Evolutionary conservation across 139 green algal species (phyloP), one percentile per base, ranked within the genome.

Genomic region (Chlorella ohadii): DNA sequence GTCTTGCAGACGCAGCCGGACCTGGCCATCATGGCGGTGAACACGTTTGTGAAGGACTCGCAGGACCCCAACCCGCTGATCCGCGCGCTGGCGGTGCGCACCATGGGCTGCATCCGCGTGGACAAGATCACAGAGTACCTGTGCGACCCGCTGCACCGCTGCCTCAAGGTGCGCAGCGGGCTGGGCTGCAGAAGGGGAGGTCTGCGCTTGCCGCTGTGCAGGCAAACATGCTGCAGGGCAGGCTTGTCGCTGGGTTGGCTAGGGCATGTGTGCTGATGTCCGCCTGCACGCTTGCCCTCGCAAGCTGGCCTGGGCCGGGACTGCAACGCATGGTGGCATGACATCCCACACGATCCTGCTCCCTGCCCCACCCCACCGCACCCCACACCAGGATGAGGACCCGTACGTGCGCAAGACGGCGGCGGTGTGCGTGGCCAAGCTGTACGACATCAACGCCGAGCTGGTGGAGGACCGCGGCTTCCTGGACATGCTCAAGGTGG

Each of bases 11-110:
- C 95, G 7, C 95, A 99, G 92, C 97, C 97, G 20, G 97, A 99
- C 85, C 90, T 99, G 73, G 95, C 96, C 65, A 99, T 99, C 85
- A 97, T 99, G 92, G 97, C 96, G 1, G 97, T 99, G 28, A 99
- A 99, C 90, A 99, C 97, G 1, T 99, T 99, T 90, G 97, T 99
- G 20, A 99, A 99, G 96, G 97, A 99, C 89, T 96, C 97, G 4
- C 95, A 98, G 90, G 97, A 99, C 85, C 94, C 95, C 44, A 99
- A 99, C 88, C 97, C 97, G 0, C 89, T 99, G 16, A 98, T 99
- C 61, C 89, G 97, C 23, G 96, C 97, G 0, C 90, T 99, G 74
- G 97, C 97, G 47, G 96, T 99, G 41, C 90, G 97, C 63, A 99
- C 97, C 20, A 99, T 99, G 97, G 97, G 97, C 41, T 99, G 97